Evolutionary conservation across 345 rosid species (phyloP).

Genomic region (Erodium maritimum): DNA sequence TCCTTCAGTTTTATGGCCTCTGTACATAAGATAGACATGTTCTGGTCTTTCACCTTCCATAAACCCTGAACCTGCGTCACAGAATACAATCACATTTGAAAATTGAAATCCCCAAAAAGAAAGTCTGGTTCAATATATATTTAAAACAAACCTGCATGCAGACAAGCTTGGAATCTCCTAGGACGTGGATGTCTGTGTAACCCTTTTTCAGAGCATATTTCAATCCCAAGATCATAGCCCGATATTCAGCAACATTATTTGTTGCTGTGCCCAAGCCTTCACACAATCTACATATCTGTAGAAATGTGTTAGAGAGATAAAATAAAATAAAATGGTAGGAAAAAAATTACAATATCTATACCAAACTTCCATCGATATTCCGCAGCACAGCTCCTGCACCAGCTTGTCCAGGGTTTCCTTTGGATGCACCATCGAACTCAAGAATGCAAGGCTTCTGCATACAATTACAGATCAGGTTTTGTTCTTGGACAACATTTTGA

Average conservation of each 20-base stretch:
- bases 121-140: too few species aligned
- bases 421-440: constrained; percentile 41
- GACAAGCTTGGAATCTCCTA: constrained; percentile 80
- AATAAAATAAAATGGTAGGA: too few species aligned
- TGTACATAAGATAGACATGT: constrained; percentile 50
- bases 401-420: constrained; percentile 37
- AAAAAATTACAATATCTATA: neutral
- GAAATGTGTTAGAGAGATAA: neutral
- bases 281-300: constrained; percentile 33
- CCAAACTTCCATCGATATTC: constrained; percentile 24
- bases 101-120: too few species aligned
- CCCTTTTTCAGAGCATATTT: constrained; percentile 59
- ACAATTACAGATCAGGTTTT: neutral
- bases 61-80: constrained; percentile 48
- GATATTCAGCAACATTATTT: constrained; percentile 82
- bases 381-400: constrained; percentile 40
- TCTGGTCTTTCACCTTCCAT: constrained; percentile 60
- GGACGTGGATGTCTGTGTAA: constrained; percentile 35
- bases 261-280: constrained; percentile 78
- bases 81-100: constrained; percentile 1
- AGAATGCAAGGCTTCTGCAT: constrained; percentile 23
- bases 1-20: constrained; percentile 60
- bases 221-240: constrained; percentile 60
- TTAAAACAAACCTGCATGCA: constrained; percentile 63
- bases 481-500: too few species aligned